Evolutionary conservation across 192 early-diverging fungal genomes (phyloP).

Genomic region (Dissophora ornata): DNA sequence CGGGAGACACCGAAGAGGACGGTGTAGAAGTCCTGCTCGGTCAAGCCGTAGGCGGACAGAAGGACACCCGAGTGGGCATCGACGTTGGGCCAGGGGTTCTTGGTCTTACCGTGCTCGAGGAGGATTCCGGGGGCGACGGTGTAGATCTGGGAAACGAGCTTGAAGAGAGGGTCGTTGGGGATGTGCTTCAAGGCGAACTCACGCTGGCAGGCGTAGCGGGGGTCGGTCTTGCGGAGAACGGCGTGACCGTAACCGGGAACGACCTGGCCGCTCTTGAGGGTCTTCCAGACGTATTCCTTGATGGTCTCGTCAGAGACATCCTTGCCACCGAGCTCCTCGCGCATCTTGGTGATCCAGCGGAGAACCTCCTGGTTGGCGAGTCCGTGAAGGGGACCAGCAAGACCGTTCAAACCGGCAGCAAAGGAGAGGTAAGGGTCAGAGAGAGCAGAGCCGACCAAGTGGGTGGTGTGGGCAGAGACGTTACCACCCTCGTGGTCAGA

Average conservation of each 20-base stretch:
- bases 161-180: constrained; percentile 96
- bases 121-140: constrained; percentile 96
- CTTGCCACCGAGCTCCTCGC: constrained; percentile 83
- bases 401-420: constrained; percentile 95
- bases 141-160: constrained; percentile 96
- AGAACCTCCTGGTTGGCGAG: constrained; percentile 99
- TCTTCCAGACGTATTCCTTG: constrained; percentile 96
- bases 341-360: constrained; percentile 95
- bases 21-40: constrained; percentile 99
- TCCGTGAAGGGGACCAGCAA: constrained; percentile 99
- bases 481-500: constrained; percentile 99
- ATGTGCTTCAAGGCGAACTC: constrained; percentile 99
- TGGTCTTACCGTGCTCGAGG: constrained; percentile 99
- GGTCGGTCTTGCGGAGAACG: constrained; percentile 92
- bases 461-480: constrained; percentile 96
- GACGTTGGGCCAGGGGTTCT: constrained; percentile 99
- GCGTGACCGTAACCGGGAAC: constrained; percentile 99
- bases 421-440: constrained; percentile 99
- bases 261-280: constrained; percentile 95
- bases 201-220: constrained; percentile 97
- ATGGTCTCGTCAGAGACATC: constrained; percentile 92
- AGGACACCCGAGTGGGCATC: constrained; percentile 99
- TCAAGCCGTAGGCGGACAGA: constrained; percentile 94
- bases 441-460: constrained; percentile 93
- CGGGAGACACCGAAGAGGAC: constrained; percentile 99